Conservation (phyloP, 2,329 filamentous ascomycete species). For the Pseudogymnoascus sp. region DNA sequence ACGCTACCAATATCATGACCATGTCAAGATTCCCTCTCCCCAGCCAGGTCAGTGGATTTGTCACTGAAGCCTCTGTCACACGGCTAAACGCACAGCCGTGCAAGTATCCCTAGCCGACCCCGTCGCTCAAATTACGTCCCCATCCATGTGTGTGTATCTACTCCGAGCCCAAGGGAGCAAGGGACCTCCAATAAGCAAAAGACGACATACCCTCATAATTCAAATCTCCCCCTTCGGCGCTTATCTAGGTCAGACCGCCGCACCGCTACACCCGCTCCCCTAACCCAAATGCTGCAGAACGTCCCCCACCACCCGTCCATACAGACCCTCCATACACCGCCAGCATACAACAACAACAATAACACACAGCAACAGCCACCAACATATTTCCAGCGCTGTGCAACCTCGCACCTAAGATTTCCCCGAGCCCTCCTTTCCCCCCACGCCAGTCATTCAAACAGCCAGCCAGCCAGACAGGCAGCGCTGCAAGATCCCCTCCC, state of each 20-base stretch:
- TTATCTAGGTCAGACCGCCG: not conserved
- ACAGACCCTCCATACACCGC: not conserved
- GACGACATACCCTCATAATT: not conserved
- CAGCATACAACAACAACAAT: not conserved
- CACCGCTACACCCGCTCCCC: not conserved
- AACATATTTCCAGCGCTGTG: not conserved
- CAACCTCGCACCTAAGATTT: not conserved
- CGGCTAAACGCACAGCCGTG: slow-evolving; percentile 4
- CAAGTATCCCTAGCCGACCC: not conserved
- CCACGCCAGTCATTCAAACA: not conserved
- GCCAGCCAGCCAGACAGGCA: not conserved
- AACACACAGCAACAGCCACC: not conserved
- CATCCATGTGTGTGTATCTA: not conserved
- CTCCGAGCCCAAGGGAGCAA: not conserved
- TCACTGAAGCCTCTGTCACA: not conserved
- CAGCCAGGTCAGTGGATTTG: slow-evolving; percentile 1
- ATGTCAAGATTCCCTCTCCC: not conserved
- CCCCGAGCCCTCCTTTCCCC: not conserved
- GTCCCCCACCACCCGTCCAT: not conserved
- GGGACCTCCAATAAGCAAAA: not conserved
- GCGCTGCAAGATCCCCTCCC: not conserved
- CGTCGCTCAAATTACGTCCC: not conserved
- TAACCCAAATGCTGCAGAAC: slow-evolving; percentile 6
- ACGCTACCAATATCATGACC: not conserved
- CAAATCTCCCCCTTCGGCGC: slow-evolving; percentile 5